Evolutionary conservation across 176 grass and related monocot species (phyloP).

Genomic region (Lolium rigidum): DNA sequence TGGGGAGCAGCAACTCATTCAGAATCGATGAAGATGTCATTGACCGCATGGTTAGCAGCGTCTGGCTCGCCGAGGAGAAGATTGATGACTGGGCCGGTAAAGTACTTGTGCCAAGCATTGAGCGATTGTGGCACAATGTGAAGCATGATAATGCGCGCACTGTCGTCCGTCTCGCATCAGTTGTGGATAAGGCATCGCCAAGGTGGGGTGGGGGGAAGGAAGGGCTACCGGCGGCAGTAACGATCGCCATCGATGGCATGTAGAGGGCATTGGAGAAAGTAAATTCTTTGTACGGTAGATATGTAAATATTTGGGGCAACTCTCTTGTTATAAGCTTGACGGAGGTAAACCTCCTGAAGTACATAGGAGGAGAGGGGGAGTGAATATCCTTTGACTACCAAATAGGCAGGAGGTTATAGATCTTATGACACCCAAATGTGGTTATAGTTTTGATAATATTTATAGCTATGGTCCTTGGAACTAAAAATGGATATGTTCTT

Average conservation of each 20-base stretch:
- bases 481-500: constrained; percentile 29
- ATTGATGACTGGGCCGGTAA: constrained; percentile 73
- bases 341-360: constrained; percentile 47
- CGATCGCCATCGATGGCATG: constrained; percentile 61
- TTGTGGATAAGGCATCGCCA: constrained; percentile 25
- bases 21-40: constrained; percentile 84
- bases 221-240: constrained; percentile 60
- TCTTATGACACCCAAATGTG: constrained; percentile 57
- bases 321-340: constrained; percentile 42
- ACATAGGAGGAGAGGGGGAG: constrained; percentile 49
- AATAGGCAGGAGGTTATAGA: constrained; percentile 68
- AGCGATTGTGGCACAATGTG: constrained; percentile 67
- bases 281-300: constrained; percentile 73
- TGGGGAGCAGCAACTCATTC: constrained; percentile 56
- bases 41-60: constrained; percentile 61
- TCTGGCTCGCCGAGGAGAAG: constrained; percentile 68
- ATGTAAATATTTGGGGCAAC: constrained; percentile 81
- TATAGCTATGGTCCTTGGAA: constrained; percentile 63
- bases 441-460: constrained; percentile 67
- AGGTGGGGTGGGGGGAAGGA: constrained; percentile 46
- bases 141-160: constrained; percentile 34
- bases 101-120: constrained; percentile 65
- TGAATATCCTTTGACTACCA: constrained; percentile 58
- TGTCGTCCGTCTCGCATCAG: constrained; percentile 54
- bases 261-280: constrained; percentile 51